Percentiles rank a stretch among this genome's conserved stretches.
phyloP scores from a whole-genome alignment of 2,329 filamentous ascomycete genomes.

The Volutella citrinella region DNA sequence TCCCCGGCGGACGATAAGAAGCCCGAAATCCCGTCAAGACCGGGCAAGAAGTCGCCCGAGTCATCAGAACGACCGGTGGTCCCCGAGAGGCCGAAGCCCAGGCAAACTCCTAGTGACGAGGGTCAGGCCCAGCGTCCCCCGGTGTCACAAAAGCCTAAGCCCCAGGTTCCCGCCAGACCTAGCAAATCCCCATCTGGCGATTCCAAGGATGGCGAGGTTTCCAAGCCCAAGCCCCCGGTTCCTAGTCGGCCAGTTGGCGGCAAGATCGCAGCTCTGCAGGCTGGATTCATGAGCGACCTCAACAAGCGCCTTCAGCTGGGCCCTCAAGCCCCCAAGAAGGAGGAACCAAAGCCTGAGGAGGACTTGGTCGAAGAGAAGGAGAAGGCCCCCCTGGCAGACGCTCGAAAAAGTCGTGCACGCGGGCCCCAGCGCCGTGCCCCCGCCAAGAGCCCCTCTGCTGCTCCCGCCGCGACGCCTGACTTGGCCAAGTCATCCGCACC shows the following conservation, averaged over 20 bases:
- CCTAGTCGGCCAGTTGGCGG: constrained; percentile 70
- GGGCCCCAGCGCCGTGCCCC: constrained; percentile 78
- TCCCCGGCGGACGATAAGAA: constrained; percentile 27
- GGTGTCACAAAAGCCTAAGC: constrained; percentile 55
- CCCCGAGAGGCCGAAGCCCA: constrained; percentile 54
- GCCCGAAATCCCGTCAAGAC: constrained; percentile 29
- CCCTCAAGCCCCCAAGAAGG: constrained; percentile 75
- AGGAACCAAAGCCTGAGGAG: constrained; percentile 59
- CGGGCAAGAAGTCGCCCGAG: constrained; percentile 36
- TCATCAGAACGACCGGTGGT: constrained; percentile 42
- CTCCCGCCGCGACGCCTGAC: constrained; percentile 27
- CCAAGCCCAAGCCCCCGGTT: constrained; percentile 79
- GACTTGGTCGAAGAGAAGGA: constrained; percentile 58
- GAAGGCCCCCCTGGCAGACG: constrained; percentile 80
- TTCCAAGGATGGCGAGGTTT: constrained; percentile 40
- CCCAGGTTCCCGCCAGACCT: constrained; percentile 59
- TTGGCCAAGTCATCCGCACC: constrained; percentile 26
- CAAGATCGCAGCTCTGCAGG: constrained; percentile 89
- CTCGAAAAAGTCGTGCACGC: constrained; percentile 83
- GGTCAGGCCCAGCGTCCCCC: constrained; percentile 35
- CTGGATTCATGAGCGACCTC: constrained; percentile 88
- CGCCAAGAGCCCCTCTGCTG: constrained; percentile 44
- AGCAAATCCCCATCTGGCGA: constrained; percentile 46
- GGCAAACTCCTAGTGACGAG: constrained; percentile 37
- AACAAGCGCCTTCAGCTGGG: constrained; percentile 87